phyloP scores from a whole-genome alignment of 208 protist genomes.

The Acanthamoeba castellanii region DNA sequence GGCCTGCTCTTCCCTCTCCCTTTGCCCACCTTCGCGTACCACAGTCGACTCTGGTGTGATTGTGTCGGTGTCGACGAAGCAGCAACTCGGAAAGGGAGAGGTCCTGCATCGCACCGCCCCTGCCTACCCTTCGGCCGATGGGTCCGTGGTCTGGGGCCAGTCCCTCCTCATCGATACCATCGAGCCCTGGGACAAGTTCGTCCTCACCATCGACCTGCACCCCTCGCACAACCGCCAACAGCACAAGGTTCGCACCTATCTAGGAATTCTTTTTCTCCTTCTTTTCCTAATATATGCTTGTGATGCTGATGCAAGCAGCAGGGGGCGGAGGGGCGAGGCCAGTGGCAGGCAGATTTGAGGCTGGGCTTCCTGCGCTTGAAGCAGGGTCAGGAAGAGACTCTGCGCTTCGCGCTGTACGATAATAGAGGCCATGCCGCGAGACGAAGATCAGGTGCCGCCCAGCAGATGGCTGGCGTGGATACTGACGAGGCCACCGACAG shows the following conservation, averaged over 20 bases:
- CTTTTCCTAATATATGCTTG: neutral
- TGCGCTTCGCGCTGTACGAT: slow-evolving; percentile 1
- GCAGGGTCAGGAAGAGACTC: neutral
- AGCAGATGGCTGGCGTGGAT: neutral
- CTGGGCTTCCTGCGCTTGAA: neutral
- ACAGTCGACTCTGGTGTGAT: neutral
- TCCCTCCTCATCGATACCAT: neutral
- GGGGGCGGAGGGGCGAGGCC: neutral
- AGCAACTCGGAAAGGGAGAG: neutral
- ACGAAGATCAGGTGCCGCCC: neutral
- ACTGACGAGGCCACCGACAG: neutral
- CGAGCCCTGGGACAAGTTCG: neutral
- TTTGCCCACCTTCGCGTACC: too few relatives aligned
- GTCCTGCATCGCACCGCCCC: neutral
- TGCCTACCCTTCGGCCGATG: neutral
- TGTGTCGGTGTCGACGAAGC: neutral
- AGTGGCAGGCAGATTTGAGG: neutral
- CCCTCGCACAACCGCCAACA: neutral
- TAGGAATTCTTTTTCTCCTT: neutral
- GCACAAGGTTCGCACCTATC: neutral
- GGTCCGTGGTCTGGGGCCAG: neutral
- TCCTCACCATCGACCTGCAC: slow-evolving; percentile 44
- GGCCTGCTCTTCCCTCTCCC: too few relatives aligned
- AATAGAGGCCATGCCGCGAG: neutral
- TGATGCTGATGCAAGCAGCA: neutral